Conservation (phyloP, 192 early-diverging fungal species). For the Diversispora eburnea region DNA sequence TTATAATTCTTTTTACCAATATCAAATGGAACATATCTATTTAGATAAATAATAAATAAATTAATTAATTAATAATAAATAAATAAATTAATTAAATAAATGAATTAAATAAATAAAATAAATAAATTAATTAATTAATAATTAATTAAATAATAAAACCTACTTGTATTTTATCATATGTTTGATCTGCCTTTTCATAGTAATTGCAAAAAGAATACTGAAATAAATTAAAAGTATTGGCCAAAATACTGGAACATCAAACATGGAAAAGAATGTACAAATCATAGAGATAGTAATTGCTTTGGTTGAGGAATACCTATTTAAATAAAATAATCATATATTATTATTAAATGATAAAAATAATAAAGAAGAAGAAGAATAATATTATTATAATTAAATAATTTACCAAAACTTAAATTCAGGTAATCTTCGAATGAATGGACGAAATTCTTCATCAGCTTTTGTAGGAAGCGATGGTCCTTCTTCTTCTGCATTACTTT, state of each 20-base stretch:
- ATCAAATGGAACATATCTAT: constrained; percentile 79
- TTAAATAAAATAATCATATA: constrained; percentile 7
- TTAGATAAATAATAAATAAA: background rate
- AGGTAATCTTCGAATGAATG: constrained; percentile 93
- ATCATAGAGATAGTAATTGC: constrained; percentile 78
- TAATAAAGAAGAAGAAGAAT: background rate
- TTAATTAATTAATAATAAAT: background rate
- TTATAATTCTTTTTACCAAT: constrained; percentile 72
- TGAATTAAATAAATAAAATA: background rate
- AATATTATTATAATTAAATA: background rate
- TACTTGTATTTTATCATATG: constrained; percentile 92
- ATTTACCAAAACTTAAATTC: constrained; percentile 98
- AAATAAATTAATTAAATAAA: background rate
- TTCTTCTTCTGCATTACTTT: constrained; percentile 57
- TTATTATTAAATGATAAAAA: background rate
- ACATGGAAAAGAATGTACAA: constrained; percentile 82
- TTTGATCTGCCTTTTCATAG: constrained; percentile 94
- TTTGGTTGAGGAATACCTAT: constrained; percentile 76
- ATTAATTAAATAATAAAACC: background rate
- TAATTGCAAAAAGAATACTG: constrained; percentile 85
- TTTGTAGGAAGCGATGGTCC: constrained; percentile 73
- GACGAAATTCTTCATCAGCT: constrained; percentile 92
- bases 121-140: background rate
- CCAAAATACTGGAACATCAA: constrained; percentile 99
- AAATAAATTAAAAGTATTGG: constrained; percentile 97